phyloP scores from a whole-genome alignment of 202 grass and related monocot genomes.

The Dendrocalamus latiflorus region DNA sequence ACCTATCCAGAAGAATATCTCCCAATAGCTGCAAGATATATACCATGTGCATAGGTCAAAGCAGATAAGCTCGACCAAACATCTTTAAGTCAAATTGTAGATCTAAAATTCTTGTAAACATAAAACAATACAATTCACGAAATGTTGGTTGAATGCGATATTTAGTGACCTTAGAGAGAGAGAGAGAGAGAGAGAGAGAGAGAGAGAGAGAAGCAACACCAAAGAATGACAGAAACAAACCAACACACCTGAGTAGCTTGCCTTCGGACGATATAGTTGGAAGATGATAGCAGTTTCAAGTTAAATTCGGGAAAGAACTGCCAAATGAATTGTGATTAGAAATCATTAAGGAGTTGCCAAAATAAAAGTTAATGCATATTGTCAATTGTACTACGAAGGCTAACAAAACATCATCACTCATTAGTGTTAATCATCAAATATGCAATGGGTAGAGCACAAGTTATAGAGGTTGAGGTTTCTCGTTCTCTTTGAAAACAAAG shows the following conservation, averaged over 20 bases:
- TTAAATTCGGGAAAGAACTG: slow-evolving; percentile 91
- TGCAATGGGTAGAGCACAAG: neutral
- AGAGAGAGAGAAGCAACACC: neutral
- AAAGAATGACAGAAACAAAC: neutral
- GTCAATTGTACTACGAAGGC: neutral
- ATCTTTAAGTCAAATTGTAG: neutral
- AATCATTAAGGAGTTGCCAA: neutral
- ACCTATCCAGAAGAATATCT: slow-evolving; percentile 80
- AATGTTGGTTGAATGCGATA: neutral
- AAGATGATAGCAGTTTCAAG: slow-evolving; percentile 51
- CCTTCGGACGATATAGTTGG: slow-evolving; percentile 73
- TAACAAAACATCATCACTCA: neutral
- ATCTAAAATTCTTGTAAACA: neutral
- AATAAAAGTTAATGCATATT: neutral
- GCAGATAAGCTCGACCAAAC: neutral
- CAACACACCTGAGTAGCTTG: slow-evolving; percentile 52
- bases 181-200: no score
- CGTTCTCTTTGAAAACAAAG: neutral
- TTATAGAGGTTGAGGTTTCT: neutral
- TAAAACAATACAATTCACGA: neutral
- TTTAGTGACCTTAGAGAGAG: neutral
- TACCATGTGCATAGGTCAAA: neutral
- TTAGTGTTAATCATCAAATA: neutral
- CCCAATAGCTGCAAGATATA: slow-evolving; percentile 57
- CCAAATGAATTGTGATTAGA: neutral